These are phyloP conservation scores for Phaeotremella fagi DNA, from an alignment of 768 basidiomycete species.

Conservation along the genomic window DNA sequence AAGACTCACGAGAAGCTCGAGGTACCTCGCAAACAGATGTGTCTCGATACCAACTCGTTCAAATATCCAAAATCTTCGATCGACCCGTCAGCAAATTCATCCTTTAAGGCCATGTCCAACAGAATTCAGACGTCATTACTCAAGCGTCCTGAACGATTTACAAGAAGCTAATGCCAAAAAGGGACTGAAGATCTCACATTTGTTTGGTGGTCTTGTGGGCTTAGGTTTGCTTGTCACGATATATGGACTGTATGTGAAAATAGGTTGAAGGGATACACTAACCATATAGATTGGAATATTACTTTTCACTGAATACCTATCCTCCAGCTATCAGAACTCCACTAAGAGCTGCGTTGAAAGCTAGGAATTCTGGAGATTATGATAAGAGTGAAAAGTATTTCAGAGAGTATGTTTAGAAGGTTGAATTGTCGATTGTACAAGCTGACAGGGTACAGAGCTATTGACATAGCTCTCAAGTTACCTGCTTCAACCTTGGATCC, in stretches of 20 bases:
- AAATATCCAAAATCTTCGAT: neutral
- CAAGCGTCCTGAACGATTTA: neutral
- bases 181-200: constrained; percentile 30
- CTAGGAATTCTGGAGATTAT: constrained; percentile 35
- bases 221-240: constrained; percentile 43
- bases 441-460: constrained; percentile 20
- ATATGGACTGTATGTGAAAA: constrained; percentile 41
- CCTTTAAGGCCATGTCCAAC: too few relatives aligned
- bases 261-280: neutral
- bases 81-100: too few relatives aligned
- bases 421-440: neutral
- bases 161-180: neutral
- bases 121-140: neutral
- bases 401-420: constrained; percentile 23
- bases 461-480: constrained; percentile 35
- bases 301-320: constrained; percentile 40
- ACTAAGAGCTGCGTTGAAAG: constrained; percentile 42
- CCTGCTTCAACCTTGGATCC: constrained; percentile 30
- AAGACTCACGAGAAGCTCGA: too few relatives aligned
- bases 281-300: constrained; percentile 40
- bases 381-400: constrained; percentile 37
- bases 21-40: too few relatives aligned
- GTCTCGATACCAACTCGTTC: neutral
- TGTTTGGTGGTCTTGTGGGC: constrained; percentile 42
- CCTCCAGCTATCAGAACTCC: constrained; percentile 43